Evolutionary conservation across 73 alveolate species (phyloP).

Genomic region (Stentor roeselii): DNA sequence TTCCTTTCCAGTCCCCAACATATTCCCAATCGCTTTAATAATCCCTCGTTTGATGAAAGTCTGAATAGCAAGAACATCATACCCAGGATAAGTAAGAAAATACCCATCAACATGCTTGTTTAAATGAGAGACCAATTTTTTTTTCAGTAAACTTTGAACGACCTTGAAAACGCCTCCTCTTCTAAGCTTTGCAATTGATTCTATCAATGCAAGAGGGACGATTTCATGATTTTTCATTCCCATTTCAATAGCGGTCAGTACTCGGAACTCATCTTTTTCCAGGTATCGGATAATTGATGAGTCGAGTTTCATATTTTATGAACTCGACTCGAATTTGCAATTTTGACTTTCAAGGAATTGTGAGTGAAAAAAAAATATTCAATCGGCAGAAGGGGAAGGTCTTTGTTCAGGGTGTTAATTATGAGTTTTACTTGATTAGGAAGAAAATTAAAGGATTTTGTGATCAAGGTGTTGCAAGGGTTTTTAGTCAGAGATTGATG

Average conservation of each 20-base stretch:
- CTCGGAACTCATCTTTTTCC: constrained; percentile 94
- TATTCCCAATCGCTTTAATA: constrained; percentile 75
- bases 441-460: too few relatives aligned
- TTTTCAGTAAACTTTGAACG: constrained; percentile 81
- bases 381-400: too few relatives aligned
- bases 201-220: constrained; percentile 92
- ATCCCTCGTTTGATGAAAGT: constrained; percentile 87
- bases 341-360: too few relatives aligned
- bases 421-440: too few relatives aligned
- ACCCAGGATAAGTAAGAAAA: constrained; percentile 89
- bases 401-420: too few relatives aligned
- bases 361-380: too few relatives aligned
- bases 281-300: constrained; percentile 59
- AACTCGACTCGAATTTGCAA: too few relatives aligned
- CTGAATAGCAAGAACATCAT: constrained; percentile 64
- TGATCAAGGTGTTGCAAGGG: too few relatives aligned
- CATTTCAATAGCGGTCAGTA: constrained; percentile 96
- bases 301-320: constrained; percentile 32
- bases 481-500: too few relatives aligned
- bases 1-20: constrained; percentile 98
- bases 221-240: constrained; percentile 97
- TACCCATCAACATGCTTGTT: constrained; percentile 84
- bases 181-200: constrained; percentile 87
- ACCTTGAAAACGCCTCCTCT: constrained; percentile 85
- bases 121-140: constrained; percentile 87